Conservation (phyloP, 495 filamentous ascomycete species). For the Elasticomyces elasticus region DNA sequence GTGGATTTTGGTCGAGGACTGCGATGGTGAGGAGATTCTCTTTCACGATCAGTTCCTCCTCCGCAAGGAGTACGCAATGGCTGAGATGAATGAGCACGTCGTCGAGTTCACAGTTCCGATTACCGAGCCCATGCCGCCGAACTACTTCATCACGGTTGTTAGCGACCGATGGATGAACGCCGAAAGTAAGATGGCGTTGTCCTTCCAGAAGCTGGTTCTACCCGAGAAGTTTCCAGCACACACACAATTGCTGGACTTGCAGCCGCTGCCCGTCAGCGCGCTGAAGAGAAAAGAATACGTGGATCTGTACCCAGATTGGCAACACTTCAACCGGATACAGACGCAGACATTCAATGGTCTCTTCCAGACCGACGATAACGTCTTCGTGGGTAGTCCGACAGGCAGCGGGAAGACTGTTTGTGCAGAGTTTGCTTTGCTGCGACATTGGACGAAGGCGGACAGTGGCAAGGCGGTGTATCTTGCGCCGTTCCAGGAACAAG, state of each 20-base stretch:
- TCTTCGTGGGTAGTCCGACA: slow-evolving; percentile 79
- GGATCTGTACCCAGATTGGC: slow-evolving; percentile 72
- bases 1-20: slow-evolving; percentile 95
- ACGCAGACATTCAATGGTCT: slow-evolving; percentile 94
- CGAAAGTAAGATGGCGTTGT: slow-evolving; percentile 84
- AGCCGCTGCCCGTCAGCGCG: slow-evolving; percentile 77
- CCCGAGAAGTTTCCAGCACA: slow-evolving; percentile 94
- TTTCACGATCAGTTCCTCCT: slow-evolving; percentile 94
- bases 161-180: slow-evolving; percentile 98
- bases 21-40: slow-evolving; percentile 91
- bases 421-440: slow-evolving; percentile 84
- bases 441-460: slow-evolving; percentile 68
- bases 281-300: slow-evolving; percentile 78
- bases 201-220: slow-evolving; percentile 87
- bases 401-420: slow-evolving; percentile 96
- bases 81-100: slow-evolving; percentile 83
- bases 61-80: slow-evolving; percentile 69
- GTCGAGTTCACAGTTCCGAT: slow-evolving; percentile 96
- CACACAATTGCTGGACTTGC: slow-evolving; percentile 80
- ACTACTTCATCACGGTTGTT: slow-evolving; percentile 91
- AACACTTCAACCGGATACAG: slow-evolving; percentile 92
- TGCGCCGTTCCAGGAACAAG: slow-evolving; percentile 89
- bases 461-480: slow-evolving; percentile 82
- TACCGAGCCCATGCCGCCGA: slow-evolving; percentile 93
- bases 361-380: slow-evolving; percentile 81